Evolutionary conservation across 345 rosid species (phyloP).

Genomic region (Euphorbia tirucalli): DNA sequence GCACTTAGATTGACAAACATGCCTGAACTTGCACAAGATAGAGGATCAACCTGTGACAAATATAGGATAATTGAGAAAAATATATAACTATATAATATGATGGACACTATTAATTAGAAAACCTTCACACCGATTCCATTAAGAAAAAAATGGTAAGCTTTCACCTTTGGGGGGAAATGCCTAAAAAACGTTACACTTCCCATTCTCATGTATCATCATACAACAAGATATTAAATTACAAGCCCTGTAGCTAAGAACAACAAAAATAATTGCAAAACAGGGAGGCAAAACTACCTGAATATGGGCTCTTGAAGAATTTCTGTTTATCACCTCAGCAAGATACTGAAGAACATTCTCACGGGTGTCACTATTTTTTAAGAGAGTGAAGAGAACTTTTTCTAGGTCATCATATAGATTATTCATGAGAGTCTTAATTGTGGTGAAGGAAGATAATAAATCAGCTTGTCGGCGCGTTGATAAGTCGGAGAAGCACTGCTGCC

Average conservation of each 20-base stretch:
- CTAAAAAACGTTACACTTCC: neutral
- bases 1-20: conserved; percentile 98
- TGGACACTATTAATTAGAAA: neutral
- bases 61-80: neutral
- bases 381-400: conserved; percentile 60
- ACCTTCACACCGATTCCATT: neutral
- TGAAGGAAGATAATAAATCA: conserved; percentile 83
- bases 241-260: neutral
- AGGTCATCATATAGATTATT: conserved; percentile 67
- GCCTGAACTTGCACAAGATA: conserved; percentile 95
- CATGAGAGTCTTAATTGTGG: conserved; percentile 79
- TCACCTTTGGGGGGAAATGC: neutral
- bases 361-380: conserved; percentile 66
- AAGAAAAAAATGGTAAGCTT: neutral
- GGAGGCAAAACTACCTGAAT: conserved; percentile 57
- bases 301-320: conserved; percentile 81
- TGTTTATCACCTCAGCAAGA: conserved; percentile 95
- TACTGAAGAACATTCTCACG: conserved; percentile 86
- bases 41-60: conserved; percentile 75
- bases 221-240: conserved; percentile 2
- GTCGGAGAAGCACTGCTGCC: conserved; percentile 95
- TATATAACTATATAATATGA: neutral
- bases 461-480: conserved; percentile 72
- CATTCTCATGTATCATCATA: neutral
- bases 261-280: neutral